Evolutionary conservation across 106 monocot species (phyloP).

Genomic region (Amphibolis antarctica): DNA sequence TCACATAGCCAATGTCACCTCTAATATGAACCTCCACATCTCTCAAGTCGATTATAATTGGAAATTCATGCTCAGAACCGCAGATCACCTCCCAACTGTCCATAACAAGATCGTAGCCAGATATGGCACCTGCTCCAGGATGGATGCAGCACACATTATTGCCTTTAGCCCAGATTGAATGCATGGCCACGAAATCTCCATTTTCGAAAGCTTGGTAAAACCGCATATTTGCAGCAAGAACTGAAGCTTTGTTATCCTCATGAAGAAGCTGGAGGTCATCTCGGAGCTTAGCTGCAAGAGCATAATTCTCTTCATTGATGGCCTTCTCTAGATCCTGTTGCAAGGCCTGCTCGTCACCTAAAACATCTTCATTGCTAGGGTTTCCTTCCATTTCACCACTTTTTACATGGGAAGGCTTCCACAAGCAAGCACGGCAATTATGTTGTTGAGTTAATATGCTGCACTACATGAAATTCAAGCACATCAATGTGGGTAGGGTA

Average conservation of each 20-base stretch:
- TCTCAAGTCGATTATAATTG: slow-evolving; percentile 74
- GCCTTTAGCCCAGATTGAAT: slow-evolving; percentile 68
- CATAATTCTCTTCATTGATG: slow-evolving; percentile 77
- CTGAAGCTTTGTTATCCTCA: slow-evolving; percentile 57
- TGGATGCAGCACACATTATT: slow-evolving; percentile 73
- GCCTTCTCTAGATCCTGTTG: slow-evolving; percentile 58
- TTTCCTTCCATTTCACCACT: slow-evolving; percentile 49
- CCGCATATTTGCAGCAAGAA: slow-evolving; percentile 56
- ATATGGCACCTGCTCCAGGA: slow-evolving; percentile 81
- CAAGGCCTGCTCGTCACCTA: slow-evolving; percentile 56
- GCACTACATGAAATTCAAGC: slow-evolving; percentile 11
- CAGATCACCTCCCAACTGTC: slow-evolving; percentile 84
- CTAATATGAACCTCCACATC: slow-evolving; percentile 61
- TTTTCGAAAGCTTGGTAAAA: slow-evolving; percentile 87
- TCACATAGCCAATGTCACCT: slow-evolving; percentile 71
- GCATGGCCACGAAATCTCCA: slow-evolving; percentile 78
- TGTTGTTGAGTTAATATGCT: slow-evolving; percentile 28
- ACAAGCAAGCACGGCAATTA: not conserved
- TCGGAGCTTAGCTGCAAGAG: slow-evolving; percentile 67
- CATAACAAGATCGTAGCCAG: slow-evolving; percentile 78
- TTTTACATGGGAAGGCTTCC: slow-evolving; percentile 28
- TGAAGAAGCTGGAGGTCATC: slow-evolving; percentile 61
- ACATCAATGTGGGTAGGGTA: too few species aligned
- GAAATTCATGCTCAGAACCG: slow-evolving; percentile 77
- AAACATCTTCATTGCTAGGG: slow-evolving; percentile 23